Base-by-base conservation (phyloP, 371 early-diverging fungal species). In the Coemansia sp. region DNA sequence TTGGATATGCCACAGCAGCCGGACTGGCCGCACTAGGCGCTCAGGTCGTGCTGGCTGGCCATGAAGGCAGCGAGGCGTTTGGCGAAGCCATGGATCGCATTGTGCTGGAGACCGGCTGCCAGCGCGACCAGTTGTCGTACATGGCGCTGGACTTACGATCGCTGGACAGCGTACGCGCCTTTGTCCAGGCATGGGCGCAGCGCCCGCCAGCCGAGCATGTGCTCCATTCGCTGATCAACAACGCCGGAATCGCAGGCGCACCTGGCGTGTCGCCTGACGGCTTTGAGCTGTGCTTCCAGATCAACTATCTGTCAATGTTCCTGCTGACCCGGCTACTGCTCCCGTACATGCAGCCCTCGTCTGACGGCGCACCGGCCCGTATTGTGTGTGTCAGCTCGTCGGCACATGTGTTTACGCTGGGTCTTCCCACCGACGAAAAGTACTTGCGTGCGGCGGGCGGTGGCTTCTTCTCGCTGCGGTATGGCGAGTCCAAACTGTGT, bases 151-250 rank as follows among this genome's bases (percentile, higher is more conserved):
- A 86, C 46, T 67, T 88, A 59, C 61, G 73, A 17, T 75, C 76
- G 46, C 66, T 85, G 29, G 72, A 68, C 66, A 75, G 75, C 32
- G 80, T 83, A 21, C 64, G 75, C 26, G 56, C 49, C 8, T 73
- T 76, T 17, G 78, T 76, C 0, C 63, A 59, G 2, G 58, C 52
- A 3, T 67, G 69, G 82, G 54, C 57, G 2, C 65, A 71, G 53
- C 66, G 78, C 12, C 63, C 70, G 2, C 46, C 24, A 1, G 6
- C 36, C 4, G 78, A 66, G 19, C 65, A 24, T 9, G 29, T 32
- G 52, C 61, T 83, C 7, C 73, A 85, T 62, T 78, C 83, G n/a
- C 72, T 88, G 5, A 72, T 87, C 70, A 85, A 85, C 78, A 88
- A 88, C 64, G 88, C 88, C 4, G 88, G 87, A 9, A 80, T 85